Percentiles rank a stretch among this genome's conserved stretches.
phyloP scores from a whole-genome alignment of 2,329 filamentous ascomycete genomes.

The Pyrenochaeta sp. region DNA sequence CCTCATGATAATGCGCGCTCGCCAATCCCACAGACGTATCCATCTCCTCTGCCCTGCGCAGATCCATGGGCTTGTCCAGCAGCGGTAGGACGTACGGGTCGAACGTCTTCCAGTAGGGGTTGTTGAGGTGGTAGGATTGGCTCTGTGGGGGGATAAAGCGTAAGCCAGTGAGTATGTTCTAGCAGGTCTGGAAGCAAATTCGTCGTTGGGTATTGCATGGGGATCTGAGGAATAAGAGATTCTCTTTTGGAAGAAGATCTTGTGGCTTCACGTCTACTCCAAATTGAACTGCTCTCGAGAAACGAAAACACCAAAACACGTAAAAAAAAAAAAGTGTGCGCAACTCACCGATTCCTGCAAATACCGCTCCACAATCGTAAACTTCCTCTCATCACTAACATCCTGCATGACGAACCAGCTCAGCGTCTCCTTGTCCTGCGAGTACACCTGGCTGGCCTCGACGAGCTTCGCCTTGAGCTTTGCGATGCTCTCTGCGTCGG shows the following conservation, averaged over 20 bases:
- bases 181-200: too few relatives aligned
- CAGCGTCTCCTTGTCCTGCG: conserved; percentile 71
- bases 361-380: conserved; percentile 79
- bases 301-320: not conserved
- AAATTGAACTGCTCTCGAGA: conserved; percentile 5
- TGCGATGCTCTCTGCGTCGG: conserved; percentile 67
- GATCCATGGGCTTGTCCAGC: conserved; percentile 72
- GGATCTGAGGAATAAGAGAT: too few relatives aligned
- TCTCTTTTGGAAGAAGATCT: too few relatives aligned
- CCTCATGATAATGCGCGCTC: conserved; percentile 30
- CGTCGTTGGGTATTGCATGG: too few relatives aligned
- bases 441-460: conserved; percentile 77
- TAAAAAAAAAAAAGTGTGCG: not conserved
- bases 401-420: conserved; percentile 81
- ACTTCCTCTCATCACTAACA: conserved; percentile 70
- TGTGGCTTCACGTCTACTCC: too few relatives aligned
- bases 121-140: conserved; percentile 58
- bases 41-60: conserved; percentile 72
- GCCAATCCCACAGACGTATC: conserved; percentile 57
- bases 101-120: conserved; percentile 79
- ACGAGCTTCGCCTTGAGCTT: conserved; percentile 76
- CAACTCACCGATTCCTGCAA: conserved; percentile 66
- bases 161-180: too few relatives aligned
- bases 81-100: conserved; percentile 76
- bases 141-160: conserved; percentile 33